These are phyloP conservation scores for Globisporangium megalacanthum DNA, from an alignment of 352 stramenopile genomes.

Conservation along the genomic window DNA sequence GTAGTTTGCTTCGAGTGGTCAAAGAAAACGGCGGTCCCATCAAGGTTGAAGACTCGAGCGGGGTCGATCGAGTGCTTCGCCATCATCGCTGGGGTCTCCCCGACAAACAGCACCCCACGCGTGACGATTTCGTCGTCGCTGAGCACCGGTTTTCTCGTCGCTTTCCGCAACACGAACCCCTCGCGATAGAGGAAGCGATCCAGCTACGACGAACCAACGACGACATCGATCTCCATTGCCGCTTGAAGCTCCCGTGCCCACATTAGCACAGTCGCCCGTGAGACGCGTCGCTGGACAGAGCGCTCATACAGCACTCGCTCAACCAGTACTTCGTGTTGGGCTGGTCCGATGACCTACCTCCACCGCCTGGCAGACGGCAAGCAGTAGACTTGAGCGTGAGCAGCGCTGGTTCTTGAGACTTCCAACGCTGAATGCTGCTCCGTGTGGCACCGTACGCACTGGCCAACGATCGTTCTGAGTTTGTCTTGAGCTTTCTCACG, in stretches of 20 bases:
- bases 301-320: background rate
- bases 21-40: background rate
- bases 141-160: background rate
- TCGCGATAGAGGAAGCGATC: background rate
- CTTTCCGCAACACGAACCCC: background rate
- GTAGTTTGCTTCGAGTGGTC: background rate
- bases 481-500: too few species aligned
- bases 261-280: background rate
- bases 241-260: too few species aligned
- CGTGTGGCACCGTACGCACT: too few species aligned
- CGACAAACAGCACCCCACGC: background rate
- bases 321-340: too few species aligned
- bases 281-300: background rate
- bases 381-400: too few species aligned
- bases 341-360: too few species aligned
- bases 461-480: too few species aligned
- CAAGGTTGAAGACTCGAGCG: background rate
- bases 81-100: background rate
- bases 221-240: background rate
- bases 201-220: background rate
- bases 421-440: too few species aligned
- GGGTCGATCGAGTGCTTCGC: background rate
- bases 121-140: background rate
- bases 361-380: too few species aligned
- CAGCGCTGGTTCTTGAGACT: too few species aligned